Base-by-base conservation (phyloP, 1,139 yeast genomes). In the Hemisphaericaspora lyxosophila region DNA sequence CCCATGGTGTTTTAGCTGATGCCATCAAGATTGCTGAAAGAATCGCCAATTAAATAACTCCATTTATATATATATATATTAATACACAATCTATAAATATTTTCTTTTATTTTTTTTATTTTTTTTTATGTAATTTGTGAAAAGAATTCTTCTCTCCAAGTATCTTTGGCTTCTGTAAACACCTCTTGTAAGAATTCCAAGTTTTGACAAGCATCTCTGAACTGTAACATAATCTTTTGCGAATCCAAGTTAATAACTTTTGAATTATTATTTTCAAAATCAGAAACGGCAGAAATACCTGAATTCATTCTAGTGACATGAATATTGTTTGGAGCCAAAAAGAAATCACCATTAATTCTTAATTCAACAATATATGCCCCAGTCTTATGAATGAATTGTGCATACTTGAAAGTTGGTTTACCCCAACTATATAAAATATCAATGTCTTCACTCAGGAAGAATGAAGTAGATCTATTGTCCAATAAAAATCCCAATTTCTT, bases 1-100 rank as follows among this genome's bases (percentile, higher is more conserved):
- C 99, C 44, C 95, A 94, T 62, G 98, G 98, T 64, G 97, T 94
- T 35, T 75, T 92, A 54, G 96, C 95, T 37, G 98, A 92, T 61
- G 82, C 87, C 24, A 78, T 94, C 59, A 90, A 86, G 71, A 81
- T 87, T 51, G 95, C 95, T 31, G 90, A 90, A 70, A 83, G 96
- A 73, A 69, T 86, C 33, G 80, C 80, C 39, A 56, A 56, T 41
- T 68, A 57, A 12, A 25, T 30, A 28, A 26, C 26, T n/a, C n/a
- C n/a, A n/a, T n/a, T n/a, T n/a, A n/a, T n/a, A n/a, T n/a, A n/a
- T n/a, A n/a, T n/a, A n/a, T n/a, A n/a, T n/a, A n/a, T n/a, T n/a
- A n/a, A n/a, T n/a, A n/a, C n/a, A n/a, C n/a, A n/a, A n/a, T n/a
- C n/a, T n/a, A n/a, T 33, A 11, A 23, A 25, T 7, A 35, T 12